These are phyloP conservation scores for Cryphonectria radicalis DNA, from an alignment of 2,329 filamentous ascomycete species.

Conservation along the genomic window DNA sequence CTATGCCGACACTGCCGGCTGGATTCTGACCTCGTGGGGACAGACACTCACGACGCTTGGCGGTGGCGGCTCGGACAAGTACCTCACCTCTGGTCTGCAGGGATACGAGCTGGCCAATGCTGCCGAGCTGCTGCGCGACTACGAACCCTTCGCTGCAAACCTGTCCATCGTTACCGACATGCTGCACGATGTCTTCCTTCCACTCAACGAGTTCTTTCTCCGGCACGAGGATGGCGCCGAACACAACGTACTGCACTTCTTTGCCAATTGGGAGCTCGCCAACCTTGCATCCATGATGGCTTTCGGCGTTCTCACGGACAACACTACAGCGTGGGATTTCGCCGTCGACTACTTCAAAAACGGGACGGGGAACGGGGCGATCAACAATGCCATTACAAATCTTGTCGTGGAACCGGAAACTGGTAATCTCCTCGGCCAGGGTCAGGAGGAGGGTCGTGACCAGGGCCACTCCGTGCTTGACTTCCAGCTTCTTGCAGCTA, in stretches of 20 bases:
- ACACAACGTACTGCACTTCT: constrained; percentile 42
- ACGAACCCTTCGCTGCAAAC: constrained; percentile 30
- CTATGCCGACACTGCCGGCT: constrained; percentile 43
- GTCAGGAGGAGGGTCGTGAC: constrained; percentile 49
- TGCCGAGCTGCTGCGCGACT: constrained; percentile 34
- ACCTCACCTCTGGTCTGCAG: constrained; percentile 47
- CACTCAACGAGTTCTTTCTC: constrained; percentile 45
- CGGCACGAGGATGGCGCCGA: constrained; percentile 39
- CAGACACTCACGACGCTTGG: constrained; percentile 39
- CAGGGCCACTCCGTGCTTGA: constrained; percentile 50
- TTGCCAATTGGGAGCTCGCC: constrained; percentile 51
- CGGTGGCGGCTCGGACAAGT: constrained; percentile 36
- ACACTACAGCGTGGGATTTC: constrained; percentile 45
- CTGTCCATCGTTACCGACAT: constrained; percentile 36
- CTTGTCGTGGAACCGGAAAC: constrained; percentile 38
- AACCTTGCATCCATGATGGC: constrained; percentile 46
- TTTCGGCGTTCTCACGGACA: constrained; percentile 48
- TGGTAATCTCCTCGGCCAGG: constrained; percentile 41
- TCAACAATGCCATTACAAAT: constrained; percentile 40
- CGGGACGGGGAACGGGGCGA: constrained; percentile 44
- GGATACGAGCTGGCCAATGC: constrained; percentile 53
- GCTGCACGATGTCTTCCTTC: constrained; percentile 43
- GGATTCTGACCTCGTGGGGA: constrained; percentile 45
- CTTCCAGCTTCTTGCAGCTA: constrained; percentile 43
- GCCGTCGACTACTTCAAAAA: constrained; percentile 46